Percentiles rank a stretch among this genome's conserved stretches.
phyloP scores from a whole-genome alignment of 2,329 filamentous ascomycete genomes.

The Chaetomium sp. region DNA sequence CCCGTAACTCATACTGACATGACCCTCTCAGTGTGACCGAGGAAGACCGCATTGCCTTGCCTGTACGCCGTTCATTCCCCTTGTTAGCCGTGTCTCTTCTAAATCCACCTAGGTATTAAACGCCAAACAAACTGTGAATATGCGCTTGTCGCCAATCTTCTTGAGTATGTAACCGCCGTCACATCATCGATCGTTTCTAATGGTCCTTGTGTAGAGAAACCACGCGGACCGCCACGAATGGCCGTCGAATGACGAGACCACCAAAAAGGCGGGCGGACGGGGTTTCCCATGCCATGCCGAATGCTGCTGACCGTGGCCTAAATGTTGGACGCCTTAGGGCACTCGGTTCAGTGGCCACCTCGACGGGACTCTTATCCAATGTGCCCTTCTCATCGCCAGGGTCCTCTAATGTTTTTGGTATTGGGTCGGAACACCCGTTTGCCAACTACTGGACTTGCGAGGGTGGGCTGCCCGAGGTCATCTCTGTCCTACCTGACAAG shows the following conservation, averaged over 20 bases:
- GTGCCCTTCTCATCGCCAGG: conserved; percentile 65
- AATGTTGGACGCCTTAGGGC: conserved; percentile 40
- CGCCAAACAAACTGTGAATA: conserved; percentile 70
- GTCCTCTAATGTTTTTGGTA: conserved; percentile 73
- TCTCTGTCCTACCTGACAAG: conserved; percentile 69
- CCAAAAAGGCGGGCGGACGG: conserved; percentile 46
- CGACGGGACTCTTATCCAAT: conserved; percentile 61
- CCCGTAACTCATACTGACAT: conserved; percentile 6
- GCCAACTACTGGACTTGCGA: conserved; percentile 81
- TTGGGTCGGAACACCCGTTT: conserved; percentile 71
- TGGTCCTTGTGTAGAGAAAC: conserved; percentile 43
- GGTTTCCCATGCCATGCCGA: conserved; percentile 41
- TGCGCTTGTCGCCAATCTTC: conserved; percentile 67
- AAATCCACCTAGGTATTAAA: conserved; percentile 55
- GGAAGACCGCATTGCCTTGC: conserved; percentile 62
- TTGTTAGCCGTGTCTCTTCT: conserved; percentile 8
- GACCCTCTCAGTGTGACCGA: conserved; percentile 58
- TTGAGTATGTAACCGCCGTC: conserved; percentile 52
- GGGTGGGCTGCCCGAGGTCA: conserved; percentile 67
- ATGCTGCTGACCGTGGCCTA: conserved; percentile 49
- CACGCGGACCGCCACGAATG: conserved; percentile 45
- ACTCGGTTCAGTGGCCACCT: conserved; percentile 47
- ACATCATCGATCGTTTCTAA: neutral
- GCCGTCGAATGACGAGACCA: conserved; percentile 51
- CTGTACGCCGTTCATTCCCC: conserved; percentile 39